phyloP scores from a whole-genome alignment of 2,329 filamentous ascomycete genomes.

The Pseudonectria foliicola region DNA sequence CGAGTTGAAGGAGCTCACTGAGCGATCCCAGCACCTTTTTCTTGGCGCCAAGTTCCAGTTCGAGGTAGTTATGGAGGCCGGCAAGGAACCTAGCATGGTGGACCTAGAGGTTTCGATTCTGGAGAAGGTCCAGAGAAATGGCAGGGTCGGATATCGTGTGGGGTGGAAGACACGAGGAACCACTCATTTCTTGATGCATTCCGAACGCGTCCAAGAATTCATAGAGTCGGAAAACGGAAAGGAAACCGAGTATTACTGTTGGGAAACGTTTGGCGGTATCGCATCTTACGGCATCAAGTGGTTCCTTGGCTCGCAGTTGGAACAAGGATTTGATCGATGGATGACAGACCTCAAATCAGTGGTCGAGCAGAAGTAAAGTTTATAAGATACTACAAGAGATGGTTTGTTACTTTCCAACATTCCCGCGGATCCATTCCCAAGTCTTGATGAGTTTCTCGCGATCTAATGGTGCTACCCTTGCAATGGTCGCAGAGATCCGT shows the following conservation, averaged over 20 bases:
- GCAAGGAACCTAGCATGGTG: background rate
- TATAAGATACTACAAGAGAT: too few relatives aligned
- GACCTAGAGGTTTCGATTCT: conserved; percentile 22
- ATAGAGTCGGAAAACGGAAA: conserved; percentile 17
- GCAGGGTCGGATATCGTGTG: conserved; percentile 30
- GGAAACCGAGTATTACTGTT: conserved; percentile 33
- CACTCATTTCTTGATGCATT: conserved; percentile 25
- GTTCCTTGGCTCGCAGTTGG: conserved; percentile 24
- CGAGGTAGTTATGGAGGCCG: conserved; percentile 1
- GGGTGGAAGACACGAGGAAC: conserved; percentile 29
- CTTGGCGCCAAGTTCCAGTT: conserved; percentile 1
- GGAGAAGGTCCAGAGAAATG: conserved; percentile 23
- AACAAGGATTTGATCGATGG: conserved; percentile 32
- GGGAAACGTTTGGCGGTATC: conserved; percentile 39
- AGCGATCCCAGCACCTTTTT: too few relatives aligned
- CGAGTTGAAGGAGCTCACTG: too few relatives aligned
- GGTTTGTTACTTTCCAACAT: background rate
- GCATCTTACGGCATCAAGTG: conserved; percentile 28
- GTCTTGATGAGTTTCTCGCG: conserved; percentile 10
- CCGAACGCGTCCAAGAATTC: conserved; percentile 39
- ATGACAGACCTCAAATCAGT: conserved; percentile 8
- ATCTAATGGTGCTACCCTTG: conserved; percentile 6
- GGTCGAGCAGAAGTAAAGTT: too few relatives aligned
- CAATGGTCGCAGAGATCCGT: conserved; percentile 7
- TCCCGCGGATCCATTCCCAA: conserved; percentile 16